Evolutionary conservation across 2,329 filamentous ascomycete genomes (phyloP), one percentile per base, ranked within the genome.

Genomic region (Fusarium aywerte): DNA sequence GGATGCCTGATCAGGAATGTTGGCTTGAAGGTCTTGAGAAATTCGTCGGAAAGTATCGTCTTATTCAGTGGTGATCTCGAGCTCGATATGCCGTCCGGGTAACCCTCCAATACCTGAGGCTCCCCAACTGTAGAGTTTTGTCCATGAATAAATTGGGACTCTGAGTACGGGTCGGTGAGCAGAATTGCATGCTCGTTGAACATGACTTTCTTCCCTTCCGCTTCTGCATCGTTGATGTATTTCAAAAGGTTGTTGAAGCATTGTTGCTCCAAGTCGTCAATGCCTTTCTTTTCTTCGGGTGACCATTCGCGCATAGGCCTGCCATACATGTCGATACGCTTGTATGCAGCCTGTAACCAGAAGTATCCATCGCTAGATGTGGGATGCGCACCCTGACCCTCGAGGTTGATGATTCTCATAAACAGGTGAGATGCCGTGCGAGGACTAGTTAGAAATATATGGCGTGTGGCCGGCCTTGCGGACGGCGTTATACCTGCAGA

Each of bases 1-100:
- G 49, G 49, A 18, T 52, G 49, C 18, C 49, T 27, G 8, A 52
- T 25, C 36, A 52, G 49, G 12, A 52, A 52, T 4, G 36, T 32
- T 18, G 49, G 49, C 12, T 32, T 52, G 27, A 52, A 52, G 5
- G 36, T 42, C 15, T 18, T 43, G 12, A 52, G 21, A 7, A 52
- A 21, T 10, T 52, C 36, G 10, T 52, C 49, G 0, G 49, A 52
- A 4, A 52, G 49, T 23, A 52, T 23, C 2, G 49, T 52, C 16
- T 25, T 20, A 12, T 52, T 52, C 9, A 43, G 7, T 12, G 20
- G 11, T 7, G 49, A 52, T 7, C 49, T 11, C 13, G 36, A 8
- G 9, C 8, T 12, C 4, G 27, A 45, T 16, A 45, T 2, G 4
- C 36, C 49, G 8, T 25, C 6, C 12, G 47, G 13, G 11, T 49